Conservation (phyloP, 2,329 filamentous ascomycete species). For the Chrysoporthe austroafricana region DNA sequence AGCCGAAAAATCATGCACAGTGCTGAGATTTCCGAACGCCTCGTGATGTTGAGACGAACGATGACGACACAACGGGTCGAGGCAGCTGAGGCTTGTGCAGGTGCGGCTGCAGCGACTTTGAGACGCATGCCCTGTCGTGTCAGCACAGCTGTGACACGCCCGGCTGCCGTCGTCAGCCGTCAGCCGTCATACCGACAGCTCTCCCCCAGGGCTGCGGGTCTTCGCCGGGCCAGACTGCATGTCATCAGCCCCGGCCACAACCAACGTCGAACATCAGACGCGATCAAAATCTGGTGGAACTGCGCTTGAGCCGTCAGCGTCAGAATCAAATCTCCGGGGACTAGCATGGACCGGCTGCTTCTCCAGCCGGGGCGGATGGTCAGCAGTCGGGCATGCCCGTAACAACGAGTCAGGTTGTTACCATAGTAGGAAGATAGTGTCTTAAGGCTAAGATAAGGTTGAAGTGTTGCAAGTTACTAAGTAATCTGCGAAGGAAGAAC, state of each 20-base stretch:
- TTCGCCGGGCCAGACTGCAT: not conserved
- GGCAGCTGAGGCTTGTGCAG: not conserved
- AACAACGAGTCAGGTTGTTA: not conserved
- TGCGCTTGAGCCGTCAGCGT: not conserved
- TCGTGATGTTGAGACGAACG: slow-evolving; percentile 1
- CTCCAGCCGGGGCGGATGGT: not conserved
- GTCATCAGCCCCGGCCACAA: not conserved
- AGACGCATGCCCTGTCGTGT: not conserved
- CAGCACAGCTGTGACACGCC: not conserved
- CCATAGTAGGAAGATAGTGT: not conserved
- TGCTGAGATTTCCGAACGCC: not conserved
- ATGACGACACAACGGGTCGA: slow-evolving; percentile 4
- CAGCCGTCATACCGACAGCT: not conserved
- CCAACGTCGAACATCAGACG: not conserved
- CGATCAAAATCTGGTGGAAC: not conserved
- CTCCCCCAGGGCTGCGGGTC: not conserved
- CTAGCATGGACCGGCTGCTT: not conserved
- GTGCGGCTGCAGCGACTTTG: not conserved
- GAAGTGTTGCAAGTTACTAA: not conserved
- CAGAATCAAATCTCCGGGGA: not conserved
- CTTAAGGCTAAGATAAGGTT: not conserved
- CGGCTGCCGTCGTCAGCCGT: not conserved
- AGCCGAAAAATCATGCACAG: slow-evolving; percentile 10
- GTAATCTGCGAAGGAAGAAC: not conserved
- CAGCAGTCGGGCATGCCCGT: not conserved